Conservation (phyloP, 306 rosid genomes). For the Lotus japonicus region DNA sequence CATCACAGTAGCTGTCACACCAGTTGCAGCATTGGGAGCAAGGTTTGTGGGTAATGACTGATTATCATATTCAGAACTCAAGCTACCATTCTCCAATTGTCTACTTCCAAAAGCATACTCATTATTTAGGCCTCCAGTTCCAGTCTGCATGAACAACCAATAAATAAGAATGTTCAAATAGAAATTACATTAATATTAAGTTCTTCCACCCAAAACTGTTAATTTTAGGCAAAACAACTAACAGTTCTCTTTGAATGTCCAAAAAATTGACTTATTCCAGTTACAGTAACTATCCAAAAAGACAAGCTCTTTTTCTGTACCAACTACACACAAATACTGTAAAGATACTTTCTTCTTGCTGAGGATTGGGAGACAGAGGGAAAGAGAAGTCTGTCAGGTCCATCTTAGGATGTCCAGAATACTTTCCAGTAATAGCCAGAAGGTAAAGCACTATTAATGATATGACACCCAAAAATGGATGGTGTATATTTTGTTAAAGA, state of each 20-base stretch:
- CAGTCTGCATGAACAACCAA: conserved; percentile 47
- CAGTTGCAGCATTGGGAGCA: conserved; percentile 43
- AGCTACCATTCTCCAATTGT: conserved; percentile 73
- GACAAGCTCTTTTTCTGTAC: not conserved
- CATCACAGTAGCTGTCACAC: conserved; percentile 39
- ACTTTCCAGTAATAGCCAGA: not conserved
- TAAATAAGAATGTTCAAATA: conserved; percentile 5
- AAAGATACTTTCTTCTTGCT: not conserved
- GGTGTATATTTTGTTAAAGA: not conserved
- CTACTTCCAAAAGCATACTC: conserved; percentile 65
- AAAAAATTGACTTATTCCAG: not conserved
- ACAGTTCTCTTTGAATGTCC: not conserved
- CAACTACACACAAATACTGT: not conserved
- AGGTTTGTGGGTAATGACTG: conserved; percentile 47
- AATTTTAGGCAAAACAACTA: conserved; percentile 7
- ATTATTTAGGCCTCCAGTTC: conserved; percentile 44
- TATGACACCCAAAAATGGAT: not conserved
- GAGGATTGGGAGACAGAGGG: not conserved
- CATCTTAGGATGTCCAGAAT: not conserved
- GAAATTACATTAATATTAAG: conserved; percentile 12
- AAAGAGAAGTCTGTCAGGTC: conserved; percentile 7
- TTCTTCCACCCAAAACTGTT: conserved; percentile 14
- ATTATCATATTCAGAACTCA: conserved; percentile 58
- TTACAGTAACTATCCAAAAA: not conserved
- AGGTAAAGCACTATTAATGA: conserved; percentile 8